phyloP scores from a whole-genome alignment of 148 eudicot species.

The Rhododendron mucronatum region DNA sequence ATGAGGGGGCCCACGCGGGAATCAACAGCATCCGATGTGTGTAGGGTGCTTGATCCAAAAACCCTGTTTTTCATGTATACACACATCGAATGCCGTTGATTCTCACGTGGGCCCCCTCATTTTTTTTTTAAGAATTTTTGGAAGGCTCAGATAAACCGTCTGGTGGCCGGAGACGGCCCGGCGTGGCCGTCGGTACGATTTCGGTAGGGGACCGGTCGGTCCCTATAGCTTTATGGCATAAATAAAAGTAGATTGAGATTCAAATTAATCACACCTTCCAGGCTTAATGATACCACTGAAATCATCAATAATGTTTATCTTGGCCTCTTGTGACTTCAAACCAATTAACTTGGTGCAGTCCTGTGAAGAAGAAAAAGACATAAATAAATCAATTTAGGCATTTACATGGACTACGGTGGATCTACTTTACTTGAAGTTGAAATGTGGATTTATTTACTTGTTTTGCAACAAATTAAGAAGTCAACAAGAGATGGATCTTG shows the following conservation, averaged over 20 bases:
- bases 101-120: too few relatives aligned
- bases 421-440: neutral
- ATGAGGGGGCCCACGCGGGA: too few relatives aligned
- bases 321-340: constrained; percentile 27
- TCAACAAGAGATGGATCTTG: neutral
- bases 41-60: too few relatives aligned
- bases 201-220: too few relatives aligned
- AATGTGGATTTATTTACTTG: neutral
- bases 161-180: too few relatives aligned
- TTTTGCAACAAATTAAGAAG: neutral
- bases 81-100: too few relatives aligned
- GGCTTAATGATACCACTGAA: constrained; percentile 70
- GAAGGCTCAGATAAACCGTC: too few relatives aligned
- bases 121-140: too few relatives aligned
- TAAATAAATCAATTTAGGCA: neutral
- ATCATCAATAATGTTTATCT: constrained; percentile 34
- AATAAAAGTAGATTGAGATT: neutral
- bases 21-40: too few relatives aligned
- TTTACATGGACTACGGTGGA: neutral
- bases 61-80: too few relatives aligned
- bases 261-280: constrained; percentile 46
- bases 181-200: too few relatives aligned
- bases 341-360: constrained; percentile 41
- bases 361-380: constrained; percentile 22
- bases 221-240: neutral